A percentile compares a stretch with the other conserved stretches of the same genome.
phyloP scores from a whole-genome alignment of 2,329 filamentous ascomycete genomes.

The Didymella lethalis region DNA sequence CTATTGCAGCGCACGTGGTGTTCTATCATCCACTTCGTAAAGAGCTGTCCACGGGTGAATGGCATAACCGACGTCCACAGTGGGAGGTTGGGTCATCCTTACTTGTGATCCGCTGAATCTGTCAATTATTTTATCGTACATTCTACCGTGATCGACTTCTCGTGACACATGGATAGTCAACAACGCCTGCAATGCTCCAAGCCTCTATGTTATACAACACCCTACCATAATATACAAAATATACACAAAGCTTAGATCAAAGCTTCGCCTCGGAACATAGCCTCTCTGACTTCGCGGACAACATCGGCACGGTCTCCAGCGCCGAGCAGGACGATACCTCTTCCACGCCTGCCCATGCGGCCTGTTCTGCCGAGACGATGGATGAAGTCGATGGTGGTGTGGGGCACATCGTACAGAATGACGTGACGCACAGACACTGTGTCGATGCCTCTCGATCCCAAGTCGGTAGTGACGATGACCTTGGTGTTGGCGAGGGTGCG shows the following conservation, averaged over 20 bases:
- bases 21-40: too few species aligned
- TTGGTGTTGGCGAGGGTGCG: conserved; percentile 76
- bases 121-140: not conserved
- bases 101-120: too few species aligned
- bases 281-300: conserved; percentile 89
- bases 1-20: too few species aligned
- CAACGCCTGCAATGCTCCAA: not conserved
- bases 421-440: conserved; percentile 91
- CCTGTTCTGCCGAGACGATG: conserved; percentile 92
- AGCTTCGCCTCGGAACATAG: conserved; percentile 61
- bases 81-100: too few species aligned
- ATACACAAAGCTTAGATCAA: conserved; percentile 51
- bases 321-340: conserved; percentile 89
- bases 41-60: too few species aligned
- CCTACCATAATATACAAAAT: not conserved
- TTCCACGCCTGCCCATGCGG: conserved; percentile 87
- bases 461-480: conserved; percentile 91
- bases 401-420: conserved; percentile 95
- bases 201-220: not conserved
- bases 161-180: not conserved
- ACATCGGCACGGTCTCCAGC: conserved; percentile 89
- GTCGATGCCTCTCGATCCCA: conserved; percentile 92
- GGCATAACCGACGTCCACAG: too few species aligned
- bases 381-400: conserved; percentile 97
- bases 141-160: not conserved